Conservation (phyloP, 2,329 filamentous ascomycete species). For the Xylariaceae sp. region DNA sequence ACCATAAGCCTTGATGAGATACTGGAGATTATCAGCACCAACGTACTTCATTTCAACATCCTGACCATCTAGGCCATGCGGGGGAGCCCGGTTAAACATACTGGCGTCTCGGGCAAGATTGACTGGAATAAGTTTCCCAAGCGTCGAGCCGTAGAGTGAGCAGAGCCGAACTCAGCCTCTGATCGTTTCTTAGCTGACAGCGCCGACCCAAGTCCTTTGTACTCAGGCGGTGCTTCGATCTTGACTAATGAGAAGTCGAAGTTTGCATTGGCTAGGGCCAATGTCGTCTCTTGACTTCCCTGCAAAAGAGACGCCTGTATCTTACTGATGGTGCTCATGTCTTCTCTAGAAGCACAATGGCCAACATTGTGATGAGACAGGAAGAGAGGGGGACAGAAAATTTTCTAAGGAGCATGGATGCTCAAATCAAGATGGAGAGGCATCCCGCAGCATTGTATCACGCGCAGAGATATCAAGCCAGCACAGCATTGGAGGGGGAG, state of each 20-base stretch:
- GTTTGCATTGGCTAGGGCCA: constrained; percentile 13
- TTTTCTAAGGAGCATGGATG: too few species aligned
- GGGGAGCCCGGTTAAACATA: neutral
- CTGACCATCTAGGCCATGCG: neutral
- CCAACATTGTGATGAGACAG: too few species aligned
- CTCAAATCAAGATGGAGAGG: too few species aligned
- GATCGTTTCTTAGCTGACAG: constrained; percentile 1
- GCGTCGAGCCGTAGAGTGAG: constrained; percentile 8
- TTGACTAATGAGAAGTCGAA: constrained; percentile 14
- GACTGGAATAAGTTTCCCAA: constrained; percentile 9
- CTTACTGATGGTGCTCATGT: constrained; percentile 11
- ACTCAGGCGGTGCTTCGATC: constrained; percentile 8
- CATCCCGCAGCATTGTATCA: too few species aligned
- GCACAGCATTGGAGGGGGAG: too few species aligned
- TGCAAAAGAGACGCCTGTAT: constrained; percentile 4
- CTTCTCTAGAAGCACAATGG: too few species aligned
- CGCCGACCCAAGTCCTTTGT: constrained; percentile 5
- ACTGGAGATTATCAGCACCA: neutral
- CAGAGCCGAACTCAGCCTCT: constrained; percentile 8
- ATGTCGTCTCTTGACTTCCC: constrained; percentile 10
- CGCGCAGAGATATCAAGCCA: too few species aligned
- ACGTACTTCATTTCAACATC: neutral
- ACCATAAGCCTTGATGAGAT: constrained; percentile 9
- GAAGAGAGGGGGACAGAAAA: too few species aligned
- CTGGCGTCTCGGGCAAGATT: constrained; percentile 6